phyloP scores from a whole-genome alignment of 345 rosid genomes.

The Odontarrhena argentea region DNA sequence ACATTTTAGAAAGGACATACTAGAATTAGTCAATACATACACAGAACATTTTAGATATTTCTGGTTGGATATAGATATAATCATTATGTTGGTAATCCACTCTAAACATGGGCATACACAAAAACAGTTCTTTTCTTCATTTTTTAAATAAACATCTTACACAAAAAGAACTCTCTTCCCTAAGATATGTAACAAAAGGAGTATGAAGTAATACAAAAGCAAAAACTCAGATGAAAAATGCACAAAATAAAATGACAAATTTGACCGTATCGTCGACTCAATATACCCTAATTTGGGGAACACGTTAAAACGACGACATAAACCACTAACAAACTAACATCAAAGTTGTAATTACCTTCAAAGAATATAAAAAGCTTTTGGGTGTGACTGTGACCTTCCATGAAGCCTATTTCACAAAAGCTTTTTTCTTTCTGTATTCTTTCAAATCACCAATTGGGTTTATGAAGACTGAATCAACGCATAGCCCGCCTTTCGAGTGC shows the following conservation, averaged over 20 bases:
- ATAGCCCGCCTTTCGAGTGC: conserved; percentile 90
- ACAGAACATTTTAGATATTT: conserved; percentile 13
- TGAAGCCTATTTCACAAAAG: conserved; percentile 26
- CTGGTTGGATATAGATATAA: conserved; percentile 20
- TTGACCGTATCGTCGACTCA: conserved; percentile 25
- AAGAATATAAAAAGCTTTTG: conserved; percentile 17
- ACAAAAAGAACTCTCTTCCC: conserved; percentile 2
- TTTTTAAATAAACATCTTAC: too few relatives aligned
- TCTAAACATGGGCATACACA: conserved; percentile 18
- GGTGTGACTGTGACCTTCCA: background rate
- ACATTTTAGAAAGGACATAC: too few relatives aligned
- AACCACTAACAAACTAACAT: conserved; percentile 10
- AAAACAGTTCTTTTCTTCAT: background rate
- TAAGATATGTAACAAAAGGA: conserved; percentile 31
- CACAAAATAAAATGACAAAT: conserved; percentile 33
- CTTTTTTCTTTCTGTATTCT: conserved; percentile 48
- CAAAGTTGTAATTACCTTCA: conserved; percentile 15
- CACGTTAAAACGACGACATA: conserved; percentile 14
- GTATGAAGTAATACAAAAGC: background rate
- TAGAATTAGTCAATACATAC: background rate
- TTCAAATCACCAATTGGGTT: conserved; percentile 66
- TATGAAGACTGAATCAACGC: conserved; percentile 88
- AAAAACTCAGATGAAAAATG: conserved; percentile 24
- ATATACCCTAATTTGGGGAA: conserved; percentile 28
- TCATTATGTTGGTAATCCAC: background rate